These are phyloP conservation scores for Aureobasidium subglaciale DNA, from an alignment of 2,329 filamentous ascomycete species.

Conservation along the genomic window DNA sequence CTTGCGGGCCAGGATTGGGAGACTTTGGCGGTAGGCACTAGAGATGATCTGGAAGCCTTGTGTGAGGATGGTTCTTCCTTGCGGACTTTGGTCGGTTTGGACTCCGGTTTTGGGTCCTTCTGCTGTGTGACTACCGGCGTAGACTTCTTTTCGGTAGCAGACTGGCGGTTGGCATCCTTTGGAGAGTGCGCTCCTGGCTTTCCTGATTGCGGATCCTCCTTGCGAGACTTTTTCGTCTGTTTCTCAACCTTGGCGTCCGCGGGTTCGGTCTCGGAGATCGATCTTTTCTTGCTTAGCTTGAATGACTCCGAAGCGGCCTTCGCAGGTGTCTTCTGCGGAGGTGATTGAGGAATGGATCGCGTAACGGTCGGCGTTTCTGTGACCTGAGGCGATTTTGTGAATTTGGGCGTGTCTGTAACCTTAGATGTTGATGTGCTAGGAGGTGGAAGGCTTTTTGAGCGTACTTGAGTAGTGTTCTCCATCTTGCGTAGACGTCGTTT, in stretches of 20 bases:
- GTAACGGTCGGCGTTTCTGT: background rate
- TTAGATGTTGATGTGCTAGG: no score
- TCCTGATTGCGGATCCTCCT: background rate
- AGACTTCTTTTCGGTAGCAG: background rate
- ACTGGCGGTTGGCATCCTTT: background rate
- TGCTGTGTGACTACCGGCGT: background rate
- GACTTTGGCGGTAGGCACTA: background rate
- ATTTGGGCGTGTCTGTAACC: no score
- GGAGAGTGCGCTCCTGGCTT: background rate
- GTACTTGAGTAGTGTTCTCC: background rate
- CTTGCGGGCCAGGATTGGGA: slow-evolving; percentile 15
- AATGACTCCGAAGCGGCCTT: background rate
- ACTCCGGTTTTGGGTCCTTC: background rate
- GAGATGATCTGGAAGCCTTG: background rate
- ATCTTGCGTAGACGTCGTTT: slow-evolving; percentile 4
- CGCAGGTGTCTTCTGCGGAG: background rate
- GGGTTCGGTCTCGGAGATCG: slow-evolving; percentile 17
- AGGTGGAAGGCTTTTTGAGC: slow-evolving; percentile 4
- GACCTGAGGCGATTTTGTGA: background rate
- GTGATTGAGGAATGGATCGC: background rate
- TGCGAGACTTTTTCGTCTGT: slow-evolving; percentile 1
- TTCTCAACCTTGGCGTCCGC: background rate
- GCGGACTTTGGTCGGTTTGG: background rate
- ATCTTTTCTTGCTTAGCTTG: slow-evolving; percentile 16
- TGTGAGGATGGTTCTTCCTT: background rate